Evolutionary conservation across 768 basidiomycete genomes (phyloP).

Genomic region (Lyophyllum atratum): DNA sequence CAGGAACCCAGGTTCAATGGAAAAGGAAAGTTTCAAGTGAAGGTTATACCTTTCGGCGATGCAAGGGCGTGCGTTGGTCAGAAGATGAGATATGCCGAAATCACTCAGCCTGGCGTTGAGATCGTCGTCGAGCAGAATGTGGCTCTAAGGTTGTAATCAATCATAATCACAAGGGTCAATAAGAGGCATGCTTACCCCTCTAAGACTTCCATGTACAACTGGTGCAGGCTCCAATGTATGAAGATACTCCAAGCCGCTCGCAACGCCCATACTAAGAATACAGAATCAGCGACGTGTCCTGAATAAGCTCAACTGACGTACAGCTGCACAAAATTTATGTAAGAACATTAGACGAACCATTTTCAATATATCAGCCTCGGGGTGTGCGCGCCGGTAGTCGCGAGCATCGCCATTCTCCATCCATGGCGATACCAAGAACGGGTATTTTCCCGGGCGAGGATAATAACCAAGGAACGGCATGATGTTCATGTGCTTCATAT

Average conservation of each 20-base stretch:
- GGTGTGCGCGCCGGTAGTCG: background rate
- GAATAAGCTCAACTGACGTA: background rate
- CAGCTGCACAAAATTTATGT: background rate
- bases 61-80: background rate
- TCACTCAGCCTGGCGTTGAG: background rate
- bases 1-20: background rate
- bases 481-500: background rate
- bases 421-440: background rate
- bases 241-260: background rate
- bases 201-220: background rate
- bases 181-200: background rate
- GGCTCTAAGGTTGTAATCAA: background rate
- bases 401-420: background rate
- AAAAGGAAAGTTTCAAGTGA: background rate
- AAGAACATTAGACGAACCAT: background rate
- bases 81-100: background rate
- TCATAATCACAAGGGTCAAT: too few species aligned
- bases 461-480: background rate
- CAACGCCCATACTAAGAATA: background rate
- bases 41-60: background rate
- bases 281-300: background rate
- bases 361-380: background rate
- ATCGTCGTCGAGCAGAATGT: background rate
- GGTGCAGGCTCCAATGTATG: background rate
- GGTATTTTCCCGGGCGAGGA: background rate